These are phyloP conservation scores for Mycena rebaudengoi DNA, from an alignment of 768 basidiomycete genomes.

Conservation along the genomic window DNA sequence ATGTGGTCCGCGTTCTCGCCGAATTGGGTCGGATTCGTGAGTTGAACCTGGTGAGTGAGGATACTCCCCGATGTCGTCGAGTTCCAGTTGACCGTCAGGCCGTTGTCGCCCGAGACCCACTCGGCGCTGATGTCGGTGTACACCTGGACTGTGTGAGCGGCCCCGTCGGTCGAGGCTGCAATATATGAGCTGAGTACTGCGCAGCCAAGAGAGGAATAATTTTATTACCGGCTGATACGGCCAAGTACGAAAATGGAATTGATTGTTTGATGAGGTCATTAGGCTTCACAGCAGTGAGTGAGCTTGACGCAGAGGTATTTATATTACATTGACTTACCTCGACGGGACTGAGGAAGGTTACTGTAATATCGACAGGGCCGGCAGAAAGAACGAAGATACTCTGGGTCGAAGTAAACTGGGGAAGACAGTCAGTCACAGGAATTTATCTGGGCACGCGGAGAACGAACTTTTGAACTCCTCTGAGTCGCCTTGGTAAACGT, in stretches of 20 bases:
- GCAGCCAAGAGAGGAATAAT: too few relatives aligned
- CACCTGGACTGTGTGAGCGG: slow-evolving; percentile 56
- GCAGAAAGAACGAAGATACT: slow-evolving; percentile 68
- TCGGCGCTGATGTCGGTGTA: slow-evolving; percentile 70
- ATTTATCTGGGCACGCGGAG: too few relatives aligned
- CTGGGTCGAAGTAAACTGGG: slow-evolving; percentile 73
- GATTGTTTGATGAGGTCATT: slow-evolving; percentile 68
- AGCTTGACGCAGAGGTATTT: too few relatives aligned
- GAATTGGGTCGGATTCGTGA: slow-evolving; percentile 52
- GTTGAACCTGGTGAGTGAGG: slow-evolving; percentile 66
- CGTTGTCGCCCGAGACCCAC: slow-evolving; percentile 60
- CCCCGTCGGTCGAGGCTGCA: slow-evolving; percentile 57
- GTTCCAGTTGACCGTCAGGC: slow-evolving; percentile 63
- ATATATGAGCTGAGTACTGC: too few relatives aligned
- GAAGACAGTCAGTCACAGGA: neutral
- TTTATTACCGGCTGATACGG: slow-evolving; percentile 57
- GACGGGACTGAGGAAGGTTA: slow-evolving; percentile 71
- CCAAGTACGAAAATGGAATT: slow-evolving; percentile 65
- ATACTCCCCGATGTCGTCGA: slow-evolving; percentile 53
- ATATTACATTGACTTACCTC: slow-evolving; percentile 51
- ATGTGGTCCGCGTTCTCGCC: slow-evolving; percentile 65
- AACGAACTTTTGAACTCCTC: slow-evolving; percentile 59
- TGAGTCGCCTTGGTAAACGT: slow-evolving; percentile 59
- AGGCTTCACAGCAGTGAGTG: slow-evolving; percentile 48
- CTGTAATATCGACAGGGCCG: slow-evolving; percentile 66